A percentile compares a stretch with the other conserved stretches of the same genome.
phyloP scores from a whole-genome alignment of 108 stramenopile genomes.

The Pseudonitzschia pungens region DNA sequence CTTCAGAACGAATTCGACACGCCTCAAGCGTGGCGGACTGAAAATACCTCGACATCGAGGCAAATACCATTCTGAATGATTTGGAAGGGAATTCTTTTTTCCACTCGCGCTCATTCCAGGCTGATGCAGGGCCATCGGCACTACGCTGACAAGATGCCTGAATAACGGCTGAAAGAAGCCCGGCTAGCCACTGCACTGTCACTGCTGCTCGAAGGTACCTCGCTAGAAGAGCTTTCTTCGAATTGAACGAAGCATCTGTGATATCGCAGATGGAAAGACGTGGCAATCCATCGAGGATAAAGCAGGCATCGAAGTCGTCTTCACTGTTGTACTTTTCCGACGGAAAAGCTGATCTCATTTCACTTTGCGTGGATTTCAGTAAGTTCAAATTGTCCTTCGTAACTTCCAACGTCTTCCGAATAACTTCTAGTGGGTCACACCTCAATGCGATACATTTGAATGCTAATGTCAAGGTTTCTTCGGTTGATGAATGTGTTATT shows the following conservation, averaged over 20 bases:
- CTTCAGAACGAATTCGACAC: conserved; percentile 67
- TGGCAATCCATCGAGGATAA: conserved; percentile 56
- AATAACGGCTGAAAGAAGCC: conserved; percentile 55
- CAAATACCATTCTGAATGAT: conserved; percentile 49
- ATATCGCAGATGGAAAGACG: conserved; percentile 52
- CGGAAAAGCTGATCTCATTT: conserved; percentile 25
- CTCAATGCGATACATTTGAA: conserved; percentile 65
- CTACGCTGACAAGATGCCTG: conserved; percentile 56
- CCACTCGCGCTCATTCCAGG: conserved; percentile 69
- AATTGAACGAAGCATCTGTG: neutral
- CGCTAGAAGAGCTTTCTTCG: neutral
- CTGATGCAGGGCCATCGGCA: conserved; percentile 44
- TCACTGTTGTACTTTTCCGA: neutral
- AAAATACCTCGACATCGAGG: conserved; percentile 49
- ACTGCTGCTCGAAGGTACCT: conserved; percentile 56
- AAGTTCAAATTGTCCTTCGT: conserved; percentile 37
- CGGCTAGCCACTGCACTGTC: conserved; percentile 61
- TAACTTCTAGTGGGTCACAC: conserved; percentile 55
- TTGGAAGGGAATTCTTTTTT: conserved; percentile 62
- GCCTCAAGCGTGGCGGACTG: conserved; percentile 71
- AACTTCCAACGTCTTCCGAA: conserved; percentile 53
- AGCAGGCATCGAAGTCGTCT: conserved; percentile 42
- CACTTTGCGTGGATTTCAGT: conserved; percentile 32
- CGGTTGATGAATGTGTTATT: conserved; percentile 74
- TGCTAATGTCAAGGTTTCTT: conserved; percentile 54